These are phyloP conservation scores for Plantago ovata DNA, from an alignment of 257 asterid genomes.

Conservation along the genomic window DNA sequence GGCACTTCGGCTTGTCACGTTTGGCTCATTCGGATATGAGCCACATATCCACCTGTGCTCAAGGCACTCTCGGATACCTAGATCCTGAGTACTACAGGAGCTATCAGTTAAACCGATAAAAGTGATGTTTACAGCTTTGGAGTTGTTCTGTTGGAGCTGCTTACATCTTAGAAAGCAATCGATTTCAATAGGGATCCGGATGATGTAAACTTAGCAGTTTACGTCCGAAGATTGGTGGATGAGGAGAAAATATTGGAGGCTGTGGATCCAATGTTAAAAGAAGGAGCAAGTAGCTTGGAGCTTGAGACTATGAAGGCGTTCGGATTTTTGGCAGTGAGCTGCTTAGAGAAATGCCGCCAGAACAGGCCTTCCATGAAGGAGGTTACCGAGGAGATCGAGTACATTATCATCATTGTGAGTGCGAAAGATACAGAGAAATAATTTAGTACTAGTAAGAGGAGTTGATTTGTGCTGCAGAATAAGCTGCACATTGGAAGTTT, in stretches of 20 bases:
- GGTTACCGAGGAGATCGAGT: constrained; percentile 77
- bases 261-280: constrained; percentile 68
- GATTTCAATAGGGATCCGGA: constrained; percentile 64
- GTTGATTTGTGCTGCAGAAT: constrained; percentile 4
- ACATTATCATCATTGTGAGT: constrained; percentile 54
- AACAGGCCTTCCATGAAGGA: constrained; percentile 95
- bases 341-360: constrained; percentile 81
- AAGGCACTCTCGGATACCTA: constrained; percentile 89
- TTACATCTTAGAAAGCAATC: constrained; percentile 86
- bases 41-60: constrained; percentile 91
- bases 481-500: neutral
- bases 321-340: constrained; percentile 75
- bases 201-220: constrained; percentile 83
- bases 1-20: constrained; percentile 78
- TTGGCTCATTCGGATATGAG: constrained; percentile 82
- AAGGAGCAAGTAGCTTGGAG: constrained; percentile 51
- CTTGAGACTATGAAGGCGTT: constrained; percentile 91
- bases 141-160: constrained; percentile 72
- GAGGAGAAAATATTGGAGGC: constrained; percentile 76
- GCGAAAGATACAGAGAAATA: constrained; percentile 32
- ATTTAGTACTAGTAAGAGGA: neutral
- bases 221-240: constrained; percentile 67
- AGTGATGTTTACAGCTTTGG: constrained; percentile 95
- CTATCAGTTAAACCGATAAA: constrained; percentile 81
- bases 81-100: constrained; percentile 91